These are phyloP conservation scores for Abortiporus biennis DNA, from an alignment of 1,284 basidiomycete genomes.

Conservation along the genomic window DNA sequence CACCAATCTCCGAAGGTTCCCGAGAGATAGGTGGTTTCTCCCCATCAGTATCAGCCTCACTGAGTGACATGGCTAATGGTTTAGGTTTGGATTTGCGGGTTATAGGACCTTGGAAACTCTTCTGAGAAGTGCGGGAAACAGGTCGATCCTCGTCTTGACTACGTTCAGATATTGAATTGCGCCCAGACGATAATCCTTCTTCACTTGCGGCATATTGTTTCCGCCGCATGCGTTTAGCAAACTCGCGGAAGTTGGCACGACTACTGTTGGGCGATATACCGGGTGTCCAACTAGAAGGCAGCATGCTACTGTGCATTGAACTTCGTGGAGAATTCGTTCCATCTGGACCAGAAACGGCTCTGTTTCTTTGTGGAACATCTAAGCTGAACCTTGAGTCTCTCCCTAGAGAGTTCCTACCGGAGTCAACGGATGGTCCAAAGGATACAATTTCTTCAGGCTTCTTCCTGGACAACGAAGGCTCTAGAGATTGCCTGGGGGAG, in stretches of 20 bases:
- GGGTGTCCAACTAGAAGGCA: constrained; percentile 24
- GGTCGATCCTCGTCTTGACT: constrained; percentile 28
- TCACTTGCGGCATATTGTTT: constrained; percentile 33
- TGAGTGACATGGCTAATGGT: background rate
- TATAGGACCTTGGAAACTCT: constrained; percentile 2
- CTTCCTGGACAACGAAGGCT: constrained; percentile 34
- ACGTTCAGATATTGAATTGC: constrained; percentile 43
- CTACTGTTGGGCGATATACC: constrained; percentile 37
- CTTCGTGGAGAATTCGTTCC: constrained; percentile 28
- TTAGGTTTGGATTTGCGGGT: constrained; percentile 4
- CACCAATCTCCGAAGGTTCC: constrained; percentile 2
- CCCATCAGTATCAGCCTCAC: constrained; percentile 3
- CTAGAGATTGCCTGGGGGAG: constrained; percentile 31
- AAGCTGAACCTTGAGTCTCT: constrained; percentile 37
- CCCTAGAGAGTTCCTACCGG: constrained; percentile 29
- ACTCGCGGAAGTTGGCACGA: constrained; percentile 31
- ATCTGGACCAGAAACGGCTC: constrained; percentile 24
- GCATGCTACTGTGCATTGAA: constrained; percentile 30
- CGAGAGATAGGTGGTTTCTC: background rate
- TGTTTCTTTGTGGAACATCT: constrained; percentile 30
- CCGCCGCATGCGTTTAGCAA: constrained; percentile 31
- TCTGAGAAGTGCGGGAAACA: constrained; percentile 2
- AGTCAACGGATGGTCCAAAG: constrained; percentile 27
- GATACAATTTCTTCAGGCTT: constrained; percentile 39
- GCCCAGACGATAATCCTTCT: constrained; percentile 39